Evolutionary conservation across 352 stramenopile genomes (phyloP).

Genomic region (Phytopythium sindhum): DNA sequence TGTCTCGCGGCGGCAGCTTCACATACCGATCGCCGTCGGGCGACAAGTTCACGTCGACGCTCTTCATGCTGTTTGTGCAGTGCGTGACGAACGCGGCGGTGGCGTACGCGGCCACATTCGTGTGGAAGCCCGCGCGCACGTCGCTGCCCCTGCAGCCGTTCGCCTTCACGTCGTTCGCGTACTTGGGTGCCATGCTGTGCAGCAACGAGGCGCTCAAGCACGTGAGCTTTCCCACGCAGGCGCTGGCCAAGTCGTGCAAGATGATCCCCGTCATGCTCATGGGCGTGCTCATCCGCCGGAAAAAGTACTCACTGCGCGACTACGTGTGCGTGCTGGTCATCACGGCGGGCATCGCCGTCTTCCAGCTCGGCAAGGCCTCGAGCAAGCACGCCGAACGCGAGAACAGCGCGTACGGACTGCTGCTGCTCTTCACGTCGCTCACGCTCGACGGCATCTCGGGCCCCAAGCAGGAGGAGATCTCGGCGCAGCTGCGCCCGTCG

Average conservation of each 20-base stretch:
- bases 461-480: slow-evolving; percentile 94
- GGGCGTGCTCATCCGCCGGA: slow-evolving; percentile 90
- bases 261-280: slow-evolving; percentile 98
- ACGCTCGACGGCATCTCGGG: slow-evolving; percentile 95
- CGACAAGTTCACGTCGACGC: slow-evolving; percentile 88
- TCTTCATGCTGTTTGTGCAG: slow-evolving; percentile 93
- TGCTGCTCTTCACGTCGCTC: slow-evolving; percentile 91
- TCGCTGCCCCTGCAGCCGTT: slow-evolving; percentile 78
- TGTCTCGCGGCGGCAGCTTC: slow-evolving; percentile 40
- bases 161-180: slow-evolving; percentile 84
- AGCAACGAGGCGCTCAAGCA: slow-evolving; percentile 92
- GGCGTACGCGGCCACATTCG: slow-evolving; percentile 78
- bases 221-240: slow-evolving; percentile 97
- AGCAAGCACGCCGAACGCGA: slow-evolving; percentile 73
- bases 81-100: slow-evolving; percentile 89
- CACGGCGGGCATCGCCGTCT: slow-evolving; percentile 87
- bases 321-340: slow-evolving; percentile 91
- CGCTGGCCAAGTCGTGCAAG: slow-evolving; percentile 98
- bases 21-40: slow-evolving; percentile 80
- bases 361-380: slow-evolving; percentile 85
- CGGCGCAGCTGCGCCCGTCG: slow-evolving; percentile 62
- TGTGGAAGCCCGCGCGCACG: slow-evolving; percentile 73
- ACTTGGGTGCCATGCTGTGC: slow-evolving; percentile 90
- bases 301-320: slow-evolving; percentile 87
- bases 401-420: slow-evolving; percentile 88